phyloP scores from a whole-genome alignment of 2,329 filamentous ascomycete genomes.

The Rhinocladiella similis region DNA sequence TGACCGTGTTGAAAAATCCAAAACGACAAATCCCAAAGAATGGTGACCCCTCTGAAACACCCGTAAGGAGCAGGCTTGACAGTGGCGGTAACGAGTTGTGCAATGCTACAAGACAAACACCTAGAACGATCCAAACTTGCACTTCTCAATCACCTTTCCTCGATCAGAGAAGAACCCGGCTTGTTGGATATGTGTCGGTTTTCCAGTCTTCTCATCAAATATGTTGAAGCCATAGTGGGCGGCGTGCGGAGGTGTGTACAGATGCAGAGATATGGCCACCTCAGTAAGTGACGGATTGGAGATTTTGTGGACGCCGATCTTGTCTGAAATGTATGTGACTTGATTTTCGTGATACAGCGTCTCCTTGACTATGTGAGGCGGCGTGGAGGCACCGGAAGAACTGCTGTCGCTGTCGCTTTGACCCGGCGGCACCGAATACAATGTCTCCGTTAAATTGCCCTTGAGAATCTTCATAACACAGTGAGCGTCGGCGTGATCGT shows the following conservation, averaged over 20 bases:
- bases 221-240: slow-evolving; percentile 78
- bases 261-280: slow-evolving; percentile 80
- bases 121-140: slow-evolving; percentile 30
- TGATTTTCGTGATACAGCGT: slow-evolving; percentile 68
- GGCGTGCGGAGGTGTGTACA: slow-evolving; percentile 88
- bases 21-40: too few species aligned
- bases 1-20: too few species aligned
- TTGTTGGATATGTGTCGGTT: slow-evolving; percentile 68
- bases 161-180: slow-evolving; percentile 69
- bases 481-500: slow-evolving; percentile 86
- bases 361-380: slow-evolving; percentile 66
- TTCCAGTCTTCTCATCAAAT: slow-evolving; percentile 76
- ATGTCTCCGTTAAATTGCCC: slow-evolving; percentile 76
- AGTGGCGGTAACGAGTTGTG: not conserved
- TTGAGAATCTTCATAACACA: slow-evolving; percentile 89
- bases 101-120: not conserved
- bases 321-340: slow-evolving; percentile 89
- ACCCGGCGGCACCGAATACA: slow-evolving; percentile 70
- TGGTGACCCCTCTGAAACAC: too few species aligned
- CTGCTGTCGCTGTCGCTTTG: slow-evolving; percentile 30
- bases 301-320: slow-evolving; percentile 79
- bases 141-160: slow-evolving; percentile 35
- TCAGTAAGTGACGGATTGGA: slow-evolving; percentile 66
- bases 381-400: slow-evolving; percentile 48
- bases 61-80: not conserved